Evolutionary conservation across 805 yeast genomes (phyloP), one percentile per base, ranked within the genome.

Genomic region (Candida argentea): DNA sequence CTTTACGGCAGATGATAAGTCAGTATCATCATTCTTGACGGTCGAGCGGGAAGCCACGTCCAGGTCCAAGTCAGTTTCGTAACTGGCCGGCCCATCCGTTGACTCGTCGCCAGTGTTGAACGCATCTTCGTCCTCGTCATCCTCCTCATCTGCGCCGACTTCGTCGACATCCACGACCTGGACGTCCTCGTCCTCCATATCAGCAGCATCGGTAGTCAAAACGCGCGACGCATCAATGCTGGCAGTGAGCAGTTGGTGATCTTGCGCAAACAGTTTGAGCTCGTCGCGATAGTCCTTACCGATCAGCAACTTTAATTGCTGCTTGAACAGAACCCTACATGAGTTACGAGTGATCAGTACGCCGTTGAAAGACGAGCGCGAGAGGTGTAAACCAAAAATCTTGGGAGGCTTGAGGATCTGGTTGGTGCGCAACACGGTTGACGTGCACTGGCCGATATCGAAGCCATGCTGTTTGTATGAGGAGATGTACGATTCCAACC

Each of bases 351-450:
- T 65, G 2, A 81, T 70, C 11, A 67, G 70, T 23, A 71, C 71
- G 6, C 81, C 84, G 27, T 72, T 66, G 46, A 69, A 86, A 23
- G 80, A 67, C 0, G 96, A 87, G 42, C 97, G 64, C 6, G 95
- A 84, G 23, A 91, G 54, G 49, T 89, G 97, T n/a, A 89, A 55
- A 0, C 82, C 70, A 27, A 91, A 61, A 5, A 83, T 56, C 30
- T 69, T 64, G 0, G 98, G 96, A 4, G 83, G 70, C 30, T 67
- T 65, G 8, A 72, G 61, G 22, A 85, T 65, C 14, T 65, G 61
- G 0, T 77, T 72, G 36, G 67, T 69, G 44, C 83, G 81, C 18
- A 73, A 69, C 4, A 89, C 84, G 0, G 76, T 70, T 1, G 89
- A 70, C 24, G 71, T 69, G 3, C 82, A 45, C 6, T 52, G 43